Percentiles rank a stretch among this genome's conserved stretches.
These are phyloP conservation scores for Solanum tarapatanum DNA, from an alignment of 257 asterid species.

Conservation along the genomic window DNA sequence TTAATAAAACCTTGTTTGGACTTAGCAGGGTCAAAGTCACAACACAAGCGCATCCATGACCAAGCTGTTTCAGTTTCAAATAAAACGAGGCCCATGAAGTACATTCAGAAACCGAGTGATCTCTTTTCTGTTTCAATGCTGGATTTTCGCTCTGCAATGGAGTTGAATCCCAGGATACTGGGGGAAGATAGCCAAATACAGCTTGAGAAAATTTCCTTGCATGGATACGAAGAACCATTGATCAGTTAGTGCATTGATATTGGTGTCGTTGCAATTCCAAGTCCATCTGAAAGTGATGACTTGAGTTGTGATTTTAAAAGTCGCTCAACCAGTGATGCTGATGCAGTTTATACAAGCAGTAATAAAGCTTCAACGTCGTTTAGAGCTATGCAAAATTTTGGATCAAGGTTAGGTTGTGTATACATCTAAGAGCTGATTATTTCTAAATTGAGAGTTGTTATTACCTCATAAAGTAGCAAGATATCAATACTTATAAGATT, in stretches of 20 bases:
- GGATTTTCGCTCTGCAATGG: slow-evolving; percentile 47
- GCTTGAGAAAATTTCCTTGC: slow-evolving; percentile 37
- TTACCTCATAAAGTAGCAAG: slow-evolving; percentile 32
- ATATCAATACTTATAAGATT: slow-evolving; percentile 39
- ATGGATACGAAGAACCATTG: slow-evolving; percentile 23
- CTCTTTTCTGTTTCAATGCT: slow-evolving; percentile 28
- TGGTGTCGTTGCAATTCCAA: background rate
- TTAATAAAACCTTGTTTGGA: slow-evolving; percentile 46
- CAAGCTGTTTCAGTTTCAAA: slow-evolving; percentile 18
- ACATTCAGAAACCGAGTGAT: slow-evolving; percentile 9
- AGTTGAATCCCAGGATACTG: slow-evolving; percentile 35
- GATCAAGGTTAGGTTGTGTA: slow-evolving; percentile 41
- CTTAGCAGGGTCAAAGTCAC: slow-evolving; percentile 34
- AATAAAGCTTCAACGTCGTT: slow-evolving; percentile 13
- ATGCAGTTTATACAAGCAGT: slow-evolving; percentile 17
- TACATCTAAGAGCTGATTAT: slow-evolving; percentile 22
- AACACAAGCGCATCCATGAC: slow-evolving; percentile 15
- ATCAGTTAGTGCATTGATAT: slow-evolving; percentile 6
- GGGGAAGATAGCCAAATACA: slow-evolving; percentile 55
- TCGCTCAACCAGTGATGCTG: slow-evolving; percentile 20
- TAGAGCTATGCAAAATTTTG: slow-evolving; percentile 13
- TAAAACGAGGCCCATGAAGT: slow-evolving; percentile 15
- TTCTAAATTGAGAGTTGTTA: slow-evolving; percentile 5
- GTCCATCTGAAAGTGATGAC: slow-evolving; percentile 17
- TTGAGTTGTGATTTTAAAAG: slow-evolving; percentile 15